Conservation (phyloP, 176 grass and related monocot species). For the Saccharum spontaneum region DNA sequence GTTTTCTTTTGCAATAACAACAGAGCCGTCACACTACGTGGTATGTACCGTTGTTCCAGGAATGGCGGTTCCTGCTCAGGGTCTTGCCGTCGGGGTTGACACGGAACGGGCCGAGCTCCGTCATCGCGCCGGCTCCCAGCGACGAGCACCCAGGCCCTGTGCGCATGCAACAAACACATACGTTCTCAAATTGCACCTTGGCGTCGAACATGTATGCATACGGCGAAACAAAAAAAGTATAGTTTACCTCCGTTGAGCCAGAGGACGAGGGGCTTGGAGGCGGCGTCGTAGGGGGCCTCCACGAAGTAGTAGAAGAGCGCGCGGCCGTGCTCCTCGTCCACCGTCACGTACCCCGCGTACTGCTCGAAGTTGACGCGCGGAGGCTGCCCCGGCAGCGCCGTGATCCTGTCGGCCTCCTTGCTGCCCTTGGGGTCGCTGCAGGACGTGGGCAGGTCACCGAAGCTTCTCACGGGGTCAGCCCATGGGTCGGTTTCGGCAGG, state of each 20-base stretch:
- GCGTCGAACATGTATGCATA: no score
- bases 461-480: neutral
- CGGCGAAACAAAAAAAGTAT: no score
- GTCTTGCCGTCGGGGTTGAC: conserved; percentile 60
- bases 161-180: no score
- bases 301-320: conserved; percentile 78
- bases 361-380: conserved; percentile 50
- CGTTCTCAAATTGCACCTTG: no score
- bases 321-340: conserved; percentile 45
- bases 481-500: neutral
- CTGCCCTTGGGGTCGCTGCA: conserved; percentile 16
- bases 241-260: conserved; percentile 57
- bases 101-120: conserved; percentile 65
- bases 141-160: conserved; percentile 60
- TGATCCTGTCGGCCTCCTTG: conserved; percentile 57
- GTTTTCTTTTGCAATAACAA: no score
- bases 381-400: conserved; percentile 58
- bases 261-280: conserved; percentile 52
- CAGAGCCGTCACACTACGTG: no score
- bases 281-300: conserved; percentile 40
- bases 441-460: neutral
- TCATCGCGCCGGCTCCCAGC: conserved; percentile 47
- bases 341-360: conserved; percentile 59
- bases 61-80: conserved; percentile 40
- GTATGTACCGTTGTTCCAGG: conserved; percentile 55